A percentile compares a stretch with the other conserved stretches of the same genome.
phyloP scores from a whole-genome alignment of 129 eudicot genomes.

The Centaurea solstitialis region DNA sequence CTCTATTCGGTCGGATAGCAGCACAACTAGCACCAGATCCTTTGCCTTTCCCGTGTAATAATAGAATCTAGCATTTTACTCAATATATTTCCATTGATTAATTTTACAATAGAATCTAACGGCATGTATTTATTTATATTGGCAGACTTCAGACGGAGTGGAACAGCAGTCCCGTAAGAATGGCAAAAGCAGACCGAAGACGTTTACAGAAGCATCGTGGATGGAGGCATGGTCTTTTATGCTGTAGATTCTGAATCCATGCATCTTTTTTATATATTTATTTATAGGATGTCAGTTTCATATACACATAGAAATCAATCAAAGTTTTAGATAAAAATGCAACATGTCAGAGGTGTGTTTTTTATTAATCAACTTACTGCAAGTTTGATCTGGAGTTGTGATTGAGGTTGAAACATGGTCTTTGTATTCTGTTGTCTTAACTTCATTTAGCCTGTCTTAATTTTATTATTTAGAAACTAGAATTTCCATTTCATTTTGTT shows the following conservation, averaged over 20 bases:
- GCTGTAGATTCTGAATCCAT: slow-evolving; percentile 79
- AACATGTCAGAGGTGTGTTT: slow-evolving; percentile 19
- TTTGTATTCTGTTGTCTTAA: neutral
- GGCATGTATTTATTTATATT: neutral
- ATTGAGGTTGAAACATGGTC: slow-evolving; percentile 21
- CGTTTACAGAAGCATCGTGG: slow-evolving; percentile 56
- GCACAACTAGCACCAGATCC: slow-evolving; percentile 88
- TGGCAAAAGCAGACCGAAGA: slow-evolving; percentile 74
- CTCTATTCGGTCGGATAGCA: slow-evolving; percentile 89
- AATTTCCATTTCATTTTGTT: neutral
- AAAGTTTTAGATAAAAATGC: slow-evolving; percentile 27
- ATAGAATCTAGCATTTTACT: too few species aligned
- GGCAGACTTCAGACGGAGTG: slow-evolving; percentile 78
- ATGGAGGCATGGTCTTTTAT: slow-evolving; percentile 65
- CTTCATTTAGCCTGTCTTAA: slow-evolving; percentile 5
- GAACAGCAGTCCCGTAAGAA: slow-evolving; percentile 90
- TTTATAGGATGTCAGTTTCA: slow-evolving; percentile 32
- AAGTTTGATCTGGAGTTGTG: slow-evolving; percentile 26
- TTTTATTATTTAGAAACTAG: slow-evolving; percentile 6
- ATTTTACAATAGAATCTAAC: neutral
- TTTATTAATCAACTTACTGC: slow-evolving; percentile 6
- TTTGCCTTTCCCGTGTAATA: slow-evolving; percentile 95
- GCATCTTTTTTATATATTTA: slow-evolving; percentile 15
- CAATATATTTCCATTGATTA: too few species aligned
- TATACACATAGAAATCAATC: slow-evolving; percentile 22